A percentile compares a stretch with the other conserved stretches of the same genome.
Evolutionary conservation across 345 rosid species (phyloP).

Genomic region (Salix suchowensis): DNA sequence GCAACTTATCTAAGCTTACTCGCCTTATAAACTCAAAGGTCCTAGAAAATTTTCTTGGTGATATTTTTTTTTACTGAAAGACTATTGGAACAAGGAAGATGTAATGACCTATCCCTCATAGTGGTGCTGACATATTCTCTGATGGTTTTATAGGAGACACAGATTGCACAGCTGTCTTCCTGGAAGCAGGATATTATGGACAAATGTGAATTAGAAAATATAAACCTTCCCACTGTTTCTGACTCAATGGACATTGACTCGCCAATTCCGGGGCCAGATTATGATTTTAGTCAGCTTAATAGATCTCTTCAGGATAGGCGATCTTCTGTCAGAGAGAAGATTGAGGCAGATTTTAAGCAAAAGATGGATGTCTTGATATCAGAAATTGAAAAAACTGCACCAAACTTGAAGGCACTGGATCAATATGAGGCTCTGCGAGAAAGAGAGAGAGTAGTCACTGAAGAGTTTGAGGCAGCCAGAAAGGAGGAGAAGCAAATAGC

Average conservation of each 20-base stretch:
- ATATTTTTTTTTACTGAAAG: neutral
- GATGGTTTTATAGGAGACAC: conserved; percentile 57
- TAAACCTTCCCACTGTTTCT: conserved; percentile 57
- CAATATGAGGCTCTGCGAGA: conserved; percentile 82
- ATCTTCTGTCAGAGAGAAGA: conserved; percentile 70
- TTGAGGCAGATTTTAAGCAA: conserved; percentile 69
- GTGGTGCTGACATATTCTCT: conserved; percentile 8
- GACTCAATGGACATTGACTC: conserved; percentile 79
- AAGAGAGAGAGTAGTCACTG: conserved; percentile 71
- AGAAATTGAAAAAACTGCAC: conserved; percentile 90
- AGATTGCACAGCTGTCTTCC: conserved; percentile 61
- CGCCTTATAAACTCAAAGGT: conserved; percentile 86
- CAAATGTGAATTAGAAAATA: conserved; percentile 79
- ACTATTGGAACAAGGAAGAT: neutral
- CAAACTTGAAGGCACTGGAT: conserved; percentile 90
- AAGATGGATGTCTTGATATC: conserved; percentile 62
- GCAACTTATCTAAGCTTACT: conserved; percentile 68
- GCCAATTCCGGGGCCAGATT: conserved; percentile 45
- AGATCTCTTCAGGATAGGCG: conserved; percentile 72
- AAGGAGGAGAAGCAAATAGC: conserved; percentile 83
- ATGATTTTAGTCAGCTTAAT: conserved; percentile 76
- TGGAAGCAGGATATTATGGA: conserved; percentile 72
- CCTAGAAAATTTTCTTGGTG: neutral
- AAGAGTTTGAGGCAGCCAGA: conserved; percentile 84
- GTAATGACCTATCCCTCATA: neutral